Base-by-base conservation (phyloP, 2,329 filamentous ascomycete genomes). In the Podosphaera aphanis region DNA sequence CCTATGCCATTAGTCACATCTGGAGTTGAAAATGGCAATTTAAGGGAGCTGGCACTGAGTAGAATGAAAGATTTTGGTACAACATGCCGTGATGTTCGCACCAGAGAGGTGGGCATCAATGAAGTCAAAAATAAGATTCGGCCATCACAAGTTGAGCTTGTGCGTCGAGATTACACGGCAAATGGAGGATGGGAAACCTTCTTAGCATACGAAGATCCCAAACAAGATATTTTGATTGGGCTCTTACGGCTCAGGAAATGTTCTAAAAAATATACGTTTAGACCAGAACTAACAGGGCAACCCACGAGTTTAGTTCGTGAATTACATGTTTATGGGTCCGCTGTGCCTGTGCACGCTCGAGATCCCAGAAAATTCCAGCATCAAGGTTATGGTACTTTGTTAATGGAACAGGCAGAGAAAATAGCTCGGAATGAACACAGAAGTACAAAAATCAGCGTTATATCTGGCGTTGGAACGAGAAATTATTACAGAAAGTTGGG, bases 1-100 rank as follows among this genome's bases (percentile, higher is more conserved):
- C 90, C 90, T n/a, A 98, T 98, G 90, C 90, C 90, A 0, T 70
- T 98, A 20, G 92, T 98, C n/a, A 95, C 90, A 0, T 93, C 88
- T 0, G 90, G 90, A 36, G 90, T 98, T 0, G 90, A 98, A 64
- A 98, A 98, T 55, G 90, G 90, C 49, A 98, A 98, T 59, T 66
- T 98, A 35, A 77, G 90, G 50, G 90, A 98, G 62, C 67, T 98
- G 43, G 88, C 90, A 0, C 67, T 98, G 46, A 85, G 86, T n/a
- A 73, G 90, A 19, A 98, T 98, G 92, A 94, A 94, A 63, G 90
- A 98, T 60, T 95, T 98, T 55, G 92, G 92, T 43, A 98, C 90
- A 0, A 84, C 83, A 1, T 98, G 92, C 60, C 83, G 92, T 51
- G 90, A 98, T 57, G 90, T 98, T 20, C 79, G 90, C 13, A 98